A percentile compares a stretch with the other conserved stretches of the same genome.
Evolutionary conservation across 805 yeast genomes (phyloP).

Genomic region (Metschnikowia cubensis): DNA sequence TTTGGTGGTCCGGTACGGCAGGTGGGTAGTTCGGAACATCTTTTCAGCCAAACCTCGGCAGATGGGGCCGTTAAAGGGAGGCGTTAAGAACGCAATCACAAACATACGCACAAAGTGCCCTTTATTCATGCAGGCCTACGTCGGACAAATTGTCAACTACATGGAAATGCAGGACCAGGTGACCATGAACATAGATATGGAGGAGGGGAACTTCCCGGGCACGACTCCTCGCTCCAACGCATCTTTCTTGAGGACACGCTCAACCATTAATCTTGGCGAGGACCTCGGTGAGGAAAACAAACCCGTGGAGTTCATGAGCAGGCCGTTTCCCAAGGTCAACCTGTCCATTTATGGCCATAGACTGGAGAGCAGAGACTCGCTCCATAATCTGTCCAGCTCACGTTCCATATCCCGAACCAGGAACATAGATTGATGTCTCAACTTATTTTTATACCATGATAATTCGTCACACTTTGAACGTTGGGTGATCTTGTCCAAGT

Average conservation of each 20-base stretch:
- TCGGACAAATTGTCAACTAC: constrained; percentile 15
- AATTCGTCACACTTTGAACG: too few relatives aligned
- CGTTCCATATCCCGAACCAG: constrained; percentile 8
- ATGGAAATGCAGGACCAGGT: constrained; percentile 20
- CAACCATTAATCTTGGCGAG: constrained; percentile 27
- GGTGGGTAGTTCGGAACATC: not conserved
- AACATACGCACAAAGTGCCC: constrained; percentile 10
- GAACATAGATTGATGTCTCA: not conserved
- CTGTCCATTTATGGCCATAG: constrained; percentile 8
- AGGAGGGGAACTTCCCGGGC: constrained; percentile 30
- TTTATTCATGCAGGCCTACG: constrained; percentile 22
- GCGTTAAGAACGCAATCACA: constrained; percentile 11
- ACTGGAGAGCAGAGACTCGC: constrained; percentile 14
- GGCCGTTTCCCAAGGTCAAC: constrained; percentile 26
- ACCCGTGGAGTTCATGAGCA: constrained; percentile 25
- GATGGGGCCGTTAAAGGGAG: not conserved
- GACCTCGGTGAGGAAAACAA: constrained; percentile 8
- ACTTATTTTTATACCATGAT: too few relatives aligned
- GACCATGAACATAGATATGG: constrained; percentile 25
- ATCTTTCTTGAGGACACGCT: constrained; percentile 35
- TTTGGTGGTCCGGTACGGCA: constrained; percentile 10
- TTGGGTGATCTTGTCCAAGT: too few relatives aligned
- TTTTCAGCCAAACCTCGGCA: not conserved
- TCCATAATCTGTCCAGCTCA: constrained; percentile 9
- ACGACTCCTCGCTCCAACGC: constrained; percentile 14